A percentile compares a stretch with the other conserved stretches of the same genome.
phyloP scores from a whole-genome alignment of 768 basidiomycete genomes.

The Gloeostereum incarnatum region DNA sequence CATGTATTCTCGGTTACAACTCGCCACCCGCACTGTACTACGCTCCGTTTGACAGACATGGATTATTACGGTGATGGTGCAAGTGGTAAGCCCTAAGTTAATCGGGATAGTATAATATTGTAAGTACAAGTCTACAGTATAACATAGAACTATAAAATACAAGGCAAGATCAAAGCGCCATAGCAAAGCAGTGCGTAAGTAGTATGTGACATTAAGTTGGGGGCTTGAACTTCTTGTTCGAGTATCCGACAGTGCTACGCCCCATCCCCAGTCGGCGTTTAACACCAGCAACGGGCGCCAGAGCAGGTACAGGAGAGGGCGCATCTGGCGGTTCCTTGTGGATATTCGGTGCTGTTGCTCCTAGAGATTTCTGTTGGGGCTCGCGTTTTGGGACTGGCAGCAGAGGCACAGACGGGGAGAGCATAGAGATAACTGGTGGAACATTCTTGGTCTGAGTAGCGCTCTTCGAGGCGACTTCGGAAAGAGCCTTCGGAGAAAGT shows the following conservation, averaged over 20 bases:
- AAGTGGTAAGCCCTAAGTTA: too few species aligned
- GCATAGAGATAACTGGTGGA: background rate
- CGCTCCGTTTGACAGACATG: too few species aligned
- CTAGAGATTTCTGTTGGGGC: background rate
- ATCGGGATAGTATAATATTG: too few species aligned
- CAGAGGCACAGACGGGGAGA: background rate
- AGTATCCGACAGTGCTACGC: conserved; percentile 35
- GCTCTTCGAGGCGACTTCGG: background rate
- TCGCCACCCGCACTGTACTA: too few species aligned
- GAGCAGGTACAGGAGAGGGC: background rate
- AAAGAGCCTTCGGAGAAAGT: background rate
- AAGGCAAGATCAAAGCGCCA: too few species aligned
- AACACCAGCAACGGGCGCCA: conserved; percentile 14
- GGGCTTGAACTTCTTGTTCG: conserved; percentile 67
- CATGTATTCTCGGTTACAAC: too few species aligned
- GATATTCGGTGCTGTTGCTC: conserved; percentile 2
- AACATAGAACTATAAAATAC: too few species aligned
- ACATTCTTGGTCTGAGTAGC: background rate
- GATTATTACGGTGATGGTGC: too few species aligned
- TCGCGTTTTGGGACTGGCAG: conserved; percentile 1
- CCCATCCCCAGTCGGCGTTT: conserved; percentile 57
- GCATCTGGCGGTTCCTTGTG: background rate
- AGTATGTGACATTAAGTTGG: conserved; percentile 32
- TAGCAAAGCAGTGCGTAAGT: too few species aligned
- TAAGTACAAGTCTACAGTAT: too few species aligned